Base-by-base conservation (phyloP, 2,329 filamentous ascomycete species). In the Coniosporium tulheliwenetii region DNA sequence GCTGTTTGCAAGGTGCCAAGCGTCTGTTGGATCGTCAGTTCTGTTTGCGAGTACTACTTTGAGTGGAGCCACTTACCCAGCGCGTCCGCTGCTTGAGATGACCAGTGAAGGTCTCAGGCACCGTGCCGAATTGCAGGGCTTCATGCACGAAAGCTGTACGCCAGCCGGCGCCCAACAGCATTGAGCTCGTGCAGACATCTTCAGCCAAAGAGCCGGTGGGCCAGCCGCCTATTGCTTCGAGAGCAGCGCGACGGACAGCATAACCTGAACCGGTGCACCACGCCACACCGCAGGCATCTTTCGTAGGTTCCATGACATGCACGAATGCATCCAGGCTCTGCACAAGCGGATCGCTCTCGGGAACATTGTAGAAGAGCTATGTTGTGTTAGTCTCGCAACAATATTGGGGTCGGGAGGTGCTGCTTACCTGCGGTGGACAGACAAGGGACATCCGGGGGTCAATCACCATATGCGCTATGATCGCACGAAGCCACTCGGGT, bases 211-310 rank as follows among this genome's bases (percentile, higher is more conserved):
- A 75, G 10, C 68, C 72, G 1, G 71, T 64, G 0, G 75, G 75
- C 46, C 76, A 79, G 47, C 75, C 72, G 48, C 73, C 75, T 44
- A 79, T 77, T 14, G 70, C 63, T 13, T 75, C 69, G 3, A 80
- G 60, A 5, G 76, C 75, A 40, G 66, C 57, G n/a, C 75, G 71
- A 3, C 75, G 71, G 26, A 70, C 65, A 4, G 74, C 59, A 47
- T 76, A 79, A 5, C 76, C 76, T 5, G 75, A 78, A 4, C 76
- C 75, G n/a, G 71, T 75, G 48, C 73, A 77, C 67, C 73, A 75
- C n/a, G 73, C 73, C 4, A 73, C 70, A 56, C 59, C 61, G 26
- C 62, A 52, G 1, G 58, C 56, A 43, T 69, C 65, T 44, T 66
- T 65, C 34, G 63, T 61, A 5, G 59, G 57, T 44, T 69, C 66